A percentile compares a stretch with the other conserved stretches of the same genome.
Evolutionary conservation across 495 filamentous ascomycete genomes (phyloP).

Genomic region (Aspergillus sparsus): DNA sequence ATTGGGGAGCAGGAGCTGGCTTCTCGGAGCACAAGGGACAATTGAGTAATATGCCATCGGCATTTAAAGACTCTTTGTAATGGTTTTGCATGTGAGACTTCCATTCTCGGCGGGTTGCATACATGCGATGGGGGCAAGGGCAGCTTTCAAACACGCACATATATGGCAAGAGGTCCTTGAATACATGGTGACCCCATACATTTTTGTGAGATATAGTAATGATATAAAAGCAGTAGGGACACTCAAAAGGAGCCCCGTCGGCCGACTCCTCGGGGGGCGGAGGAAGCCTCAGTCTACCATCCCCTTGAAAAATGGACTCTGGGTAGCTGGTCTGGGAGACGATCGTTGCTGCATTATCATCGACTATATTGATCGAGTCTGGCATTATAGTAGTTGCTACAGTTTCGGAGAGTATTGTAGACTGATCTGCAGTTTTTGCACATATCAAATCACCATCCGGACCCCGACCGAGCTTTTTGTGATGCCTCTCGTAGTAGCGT

Average conservation of each 20-base stretch:
- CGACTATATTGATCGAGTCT: no score
- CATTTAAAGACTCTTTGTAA: conserved; percentile 7
- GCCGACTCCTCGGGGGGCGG: conserved; percentile 16
- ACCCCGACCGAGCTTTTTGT: no score
- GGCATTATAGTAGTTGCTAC: no score
- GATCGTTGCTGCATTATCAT: no score
- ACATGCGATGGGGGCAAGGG: conserved; percentile 24
- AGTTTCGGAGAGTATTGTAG: no score
- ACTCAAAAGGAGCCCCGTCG: conserved; percentile 24
- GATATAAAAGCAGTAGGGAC: conserved; percentile 32
- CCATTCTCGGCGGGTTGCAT: conserved; percentile 29
- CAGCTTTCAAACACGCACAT: conserved; percentile 26
- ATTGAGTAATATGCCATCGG: neutral
- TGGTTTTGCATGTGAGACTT: conserved; percentile 21
- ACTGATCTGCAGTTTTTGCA: no score
- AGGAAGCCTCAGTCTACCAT: no score
- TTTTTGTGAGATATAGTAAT: conserved; percentile 18
- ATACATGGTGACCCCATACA: conserved; percentile 32
- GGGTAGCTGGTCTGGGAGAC: no score
- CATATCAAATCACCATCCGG: no score
- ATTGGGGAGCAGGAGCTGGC: neutral
- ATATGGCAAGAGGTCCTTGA: conserved; percentile 35
- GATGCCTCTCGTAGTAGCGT: no score
- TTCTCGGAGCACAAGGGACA: conserved; percentile 21
- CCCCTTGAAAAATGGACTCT: no score